Evolutionary conservation across 1,284 basidiomycete genomes (phyloP).

Genomic region (Singerocomus inundabilis): DNA sequence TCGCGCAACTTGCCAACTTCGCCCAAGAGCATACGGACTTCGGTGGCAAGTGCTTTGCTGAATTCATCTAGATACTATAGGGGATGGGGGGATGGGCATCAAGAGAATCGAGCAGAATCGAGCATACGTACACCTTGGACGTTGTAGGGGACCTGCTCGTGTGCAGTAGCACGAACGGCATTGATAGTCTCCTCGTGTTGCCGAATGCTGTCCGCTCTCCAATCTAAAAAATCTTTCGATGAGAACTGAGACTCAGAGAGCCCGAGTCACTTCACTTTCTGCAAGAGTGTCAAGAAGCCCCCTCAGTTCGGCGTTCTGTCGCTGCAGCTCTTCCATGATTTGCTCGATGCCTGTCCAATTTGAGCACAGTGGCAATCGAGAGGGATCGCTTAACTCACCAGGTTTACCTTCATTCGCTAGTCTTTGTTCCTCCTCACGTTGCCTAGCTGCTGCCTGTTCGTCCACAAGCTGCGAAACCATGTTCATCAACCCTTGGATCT

Average conservation of each 20-base stretch:
- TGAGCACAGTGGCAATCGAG: conserved; percentile 4
- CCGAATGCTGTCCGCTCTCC: conserved; percentile 57
- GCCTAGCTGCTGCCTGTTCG: conserved; percentile 50
- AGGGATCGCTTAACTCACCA: conserved; percentile 36
- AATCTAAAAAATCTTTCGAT: conserved; percentile 40
- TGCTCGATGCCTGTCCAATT: conserved; percentile 45
- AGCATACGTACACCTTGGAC: conserved; percentile 56
- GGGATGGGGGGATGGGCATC: background rate
- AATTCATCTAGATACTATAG: conserved; percentile 74
- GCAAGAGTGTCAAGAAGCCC: conserved; percentile 50
- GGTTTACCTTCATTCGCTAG: conserved; percentile 47
- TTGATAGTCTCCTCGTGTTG: conserved; percentile 64
- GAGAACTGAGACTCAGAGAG: conserved; percentile 3
- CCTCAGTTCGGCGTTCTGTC: conserved; percentile 52
- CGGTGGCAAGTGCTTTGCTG: conserved; percentile 73
- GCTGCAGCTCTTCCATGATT: conserved; percentile 50
- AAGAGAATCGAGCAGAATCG: background rate
- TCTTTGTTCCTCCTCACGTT: conserved; percentile 49
- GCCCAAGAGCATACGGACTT: conserved; percentile 71
- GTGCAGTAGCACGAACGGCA: conserved; percentile 60
- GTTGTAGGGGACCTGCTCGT: conserved; percentile 73
- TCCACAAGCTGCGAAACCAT: conserved; percentile 57
- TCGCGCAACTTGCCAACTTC: conserved; percentile 78
- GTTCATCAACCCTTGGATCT: conserved; percentile 51
- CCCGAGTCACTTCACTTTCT: conserved; percentile 43